Evolutionary conservation across 495 filamentous ascomycete genomes (phyloP), one percentile per base, ranked within the genome.

Genomic region (Xylaria venustula): DNA sequence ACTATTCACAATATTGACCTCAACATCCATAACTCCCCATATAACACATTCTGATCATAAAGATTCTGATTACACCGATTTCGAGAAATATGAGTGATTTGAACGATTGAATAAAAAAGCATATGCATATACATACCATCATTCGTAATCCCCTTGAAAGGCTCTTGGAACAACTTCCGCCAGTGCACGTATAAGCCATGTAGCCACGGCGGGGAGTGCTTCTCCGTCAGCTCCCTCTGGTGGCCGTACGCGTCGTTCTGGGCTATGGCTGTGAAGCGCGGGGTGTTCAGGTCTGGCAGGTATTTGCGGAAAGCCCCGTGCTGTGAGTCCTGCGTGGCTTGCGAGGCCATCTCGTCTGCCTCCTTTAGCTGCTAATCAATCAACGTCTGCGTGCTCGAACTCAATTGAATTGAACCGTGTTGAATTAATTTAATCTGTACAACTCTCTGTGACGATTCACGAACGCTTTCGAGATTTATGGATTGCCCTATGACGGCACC

Each of bases 101-200:
- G n/a, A n/a, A n/a, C n/a, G n/a, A n/a, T n/a, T n/a, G n/a, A n/a
- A n/a, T n/a, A n/a, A n/a, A n/a, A n/a, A n/a, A n/a, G n/a, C n/a
- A 15, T 22, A 34, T 11, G 30, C 30, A 37, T 20, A 22, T 8
- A 60, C 71, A 42, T 73, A 86, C 88, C 88, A 58, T 90, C 87
- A 23, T 75, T 83, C 0, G 88, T 90, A 20, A 91, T 77, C 3
- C 88, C 88, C 73, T 84, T 85, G 66, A 87, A 90, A 2, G 88
- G 88, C 74, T 89, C 86, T 58, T 85, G 72, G 57, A 85, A 76
- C 41, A 90, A 71, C 61, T 87, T 81, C 63, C 77, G 59, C 88
- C 88, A 91, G 68, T 88, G 82, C 68, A 81, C 76, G 54, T 86
- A 89, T 45, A 90, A 72, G 0, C 76, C 82, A 66, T 88, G 84